Evolutionary conservation across 2,329 filamentous ascomycete species (phyloP), one percentile per base, ranked within the genome.

Genomic region (Ascomycota sp.): DNA sequence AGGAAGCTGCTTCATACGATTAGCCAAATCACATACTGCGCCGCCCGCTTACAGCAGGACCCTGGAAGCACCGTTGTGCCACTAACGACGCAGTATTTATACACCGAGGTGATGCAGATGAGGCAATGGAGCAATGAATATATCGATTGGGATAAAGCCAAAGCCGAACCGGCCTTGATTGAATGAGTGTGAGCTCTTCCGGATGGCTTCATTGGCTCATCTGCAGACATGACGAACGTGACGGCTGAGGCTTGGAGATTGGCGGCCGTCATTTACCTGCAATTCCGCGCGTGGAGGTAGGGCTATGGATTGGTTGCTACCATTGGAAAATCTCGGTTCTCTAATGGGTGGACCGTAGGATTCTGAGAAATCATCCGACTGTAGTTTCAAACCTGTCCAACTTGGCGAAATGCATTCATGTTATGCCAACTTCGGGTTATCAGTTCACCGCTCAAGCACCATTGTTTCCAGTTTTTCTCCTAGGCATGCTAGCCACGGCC

Each of bases 231-330:
- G 54, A 56, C 52, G 1, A 44, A 50, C 22, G 47, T 53, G 8
- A 55, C 53, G 5, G 53, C 53, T 1, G 54, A 57, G 35, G 49
- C 52, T 8, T 57, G 54, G 53, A 49, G 54, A 28, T 33, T 56
- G 23, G 48, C 52, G 4, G 50, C 44, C 5, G 45, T 56, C 7
- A 40, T 56, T 7, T 57, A 57, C 33, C 32, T 51, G 8, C 50
- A 54, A 31, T 57, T 52, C 25, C 50, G 53, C 15, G 43, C 53
- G 10, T 30, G 50, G 25, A 49, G 52, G 52, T 55, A 37, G 25
- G 42, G 23, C 20, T 4, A n/a, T 10, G 9, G 8, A 7, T 7
- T 7, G 7, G 9, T 11, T 22, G 11, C 6, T n/a, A n/a, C n/a
- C n/a, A n/a, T n/a, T n/a, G n/a, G n/a, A n/a, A n/a, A n/a, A n/a